Percentiles rank a stretch among this genome's conserved stretches.
Evolutionary conservation across 768 basidiomycete species (phyloP).

Genomic region (Holtermannia corniformis): DNA sequence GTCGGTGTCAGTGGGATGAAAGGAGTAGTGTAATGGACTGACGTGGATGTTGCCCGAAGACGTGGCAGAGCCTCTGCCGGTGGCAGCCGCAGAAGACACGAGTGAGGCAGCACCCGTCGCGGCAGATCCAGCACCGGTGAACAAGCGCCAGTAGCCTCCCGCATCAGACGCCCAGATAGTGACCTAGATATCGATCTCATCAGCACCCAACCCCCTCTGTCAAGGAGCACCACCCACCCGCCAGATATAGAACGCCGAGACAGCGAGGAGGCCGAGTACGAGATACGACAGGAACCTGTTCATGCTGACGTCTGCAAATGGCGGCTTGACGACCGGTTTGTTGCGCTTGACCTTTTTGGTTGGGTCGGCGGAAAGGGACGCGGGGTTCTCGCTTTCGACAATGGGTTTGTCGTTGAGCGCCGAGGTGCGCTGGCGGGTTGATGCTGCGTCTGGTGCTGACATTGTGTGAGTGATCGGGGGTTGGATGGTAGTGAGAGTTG

Average conservation of each 20-base stretch:
- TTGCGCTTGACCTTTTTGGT: slow-evolving; percentile 29
- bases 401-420: not conserved
- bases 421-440: slow-evolving; percentile 19
- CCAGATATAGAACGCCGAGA: slow-evolving; percentile 37
- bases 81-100: slow-evolving; percentile 9
- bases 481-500: not conserved
- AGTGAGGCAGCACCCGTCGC: slow-evolving; percentile 11
- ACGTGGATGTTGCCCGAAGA: slow-evolving; percentile 6
- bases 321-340: slow-evolving; percentile 35
- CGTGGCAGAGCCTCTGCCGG: slow-evolving; percentile 3
- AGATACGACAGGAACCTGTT: slow-evolving; percentile 39
- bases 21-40: slow-evolving; percentile 1
- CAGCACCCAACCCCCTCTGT: no score
- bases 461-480: no score
- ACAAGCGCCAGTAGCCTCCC: slow-evolving; percentile 40
- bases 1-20: not conserved
- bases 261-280: slow-evolving; percentile 21
- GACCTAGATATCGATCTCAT: no score
- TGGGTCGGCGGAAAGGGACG: slow-evolving; percentile 29
- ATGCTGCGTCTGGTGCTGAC: slow-evolving; percentile 27
- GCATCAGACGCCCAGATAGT: slow-evolving; percentile 36
- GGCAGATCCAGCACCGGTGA: slow-evolving; percentile 24
- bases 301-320: slow-evolving; percentile 35
- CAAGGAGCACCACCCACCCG: slow-evolving; percentile 6
- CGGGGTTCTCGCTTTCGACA: slow-evolving; percentile 9